A percentile compares a stretch with the other conserved stretches of the same genome.
These are phyloP conservation scores for Pythium scleroteichum DNA, from an alignment of 352 stramenopile genomes.

Conservation along the genomic window DNA sequence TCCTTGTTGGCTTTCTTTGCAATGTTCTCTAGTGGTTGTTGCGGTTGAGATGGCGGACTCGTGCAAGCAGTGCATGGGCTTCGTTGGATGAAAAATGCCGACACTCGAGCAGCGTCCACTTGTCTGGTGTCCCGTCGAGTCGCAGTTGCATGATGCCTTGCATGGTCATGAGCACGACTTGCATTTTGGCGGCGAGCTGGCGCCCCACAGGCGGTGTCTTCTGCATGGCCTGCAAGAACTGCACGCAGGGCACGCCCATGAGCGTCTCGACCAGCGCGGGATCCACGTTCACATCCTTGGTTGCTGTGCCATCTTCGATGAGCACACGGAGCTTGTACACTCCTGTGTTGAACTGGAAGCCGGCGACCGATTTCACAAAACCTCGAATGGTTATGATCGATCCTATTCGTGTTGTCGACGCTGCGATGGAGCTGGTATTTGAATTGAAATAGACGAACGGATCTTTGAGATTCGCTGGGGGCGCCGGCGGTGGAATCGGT, in stretches of 20 bases:
- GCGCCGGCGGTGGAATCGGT: background rate
- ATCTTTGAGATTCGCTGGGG: constrained; percentile 6
- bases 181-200: constrained; percentile 70
- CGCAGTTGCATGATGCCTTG: constrained; percentile 73
- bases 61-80: constrained; percentile 44
- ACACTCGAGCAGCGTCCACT: constrained; percentile 52
- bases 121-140: constrained; percentile 21
- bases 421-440: background rate
- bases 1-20: background rate
- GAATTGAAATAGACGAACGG: constrained; percentile 35
- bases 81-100: constrained; percentile 43
- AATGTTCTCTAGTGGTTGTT: background rate
- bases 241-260: constrained; percentile 72
- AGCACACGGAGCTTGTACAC: constrained; percentile 69
- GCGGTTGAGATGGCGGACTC: constrained; percentile 31
- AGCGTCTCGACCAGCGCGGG: constrained; percentile 61
- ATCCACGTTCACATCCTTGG: constrained; percentile 48
- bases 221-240: constrained; percentile 76
- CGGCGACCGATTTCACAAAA: constrained; percentile 83
- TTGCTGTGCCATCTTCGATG: constrained; percentile 77
- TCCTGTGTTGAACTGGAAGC: constrained; percentile 78
- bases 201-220: constrained; percentile 54
- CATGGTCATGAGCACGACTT: constrained; percentile 79
- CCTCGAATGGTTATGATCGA: constrained; percentile 42
- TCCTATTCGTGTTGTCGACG: background rate